Percentiles rank a stretch among this genome's conserved stretches.
These are phyloP conservation scores for Salvia splendens DNA, from an alignment of 257 asterid species.

Conservation along the genomic window DNA sequence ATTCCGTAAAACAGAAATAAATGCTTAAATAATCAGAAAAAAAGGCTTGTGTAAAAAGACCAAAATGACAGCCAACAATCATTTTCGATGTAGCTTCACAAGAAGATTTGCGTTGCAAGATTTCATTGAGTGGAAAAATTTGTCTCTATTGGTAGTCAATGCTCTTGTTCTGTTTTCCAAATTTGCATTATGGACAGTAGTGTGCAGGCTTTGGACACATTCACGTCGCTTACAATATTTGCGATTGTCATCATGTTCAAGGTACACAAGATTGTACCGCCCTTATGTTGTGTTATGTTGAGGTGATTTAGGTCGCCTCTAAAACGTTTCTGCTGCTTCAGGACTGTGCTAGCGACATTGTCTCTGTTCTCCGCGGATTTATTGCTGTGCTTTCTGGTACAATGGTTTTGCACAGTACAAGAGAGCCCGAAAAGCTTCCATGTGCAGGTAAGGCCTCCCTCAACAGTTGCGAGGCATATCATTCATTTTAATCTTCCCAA, in stretches of 20 bases:
- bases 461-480: neutral
- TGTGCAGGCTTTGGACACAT: slow-evolving; percentile 76
- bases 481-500: neutral
- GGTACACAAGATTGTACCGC: slow-evolving; percentile 48
- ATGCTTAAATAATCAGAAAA: neutral
- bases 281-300: neutral
- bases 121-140: neutral
- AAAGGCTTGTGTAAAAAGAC: neutral
- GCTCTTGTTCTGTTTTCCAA: neutral
- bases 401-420: slow-evolving; percentile 73
- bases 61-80: neutral
- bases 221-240: slow-evolving; percentile 83
- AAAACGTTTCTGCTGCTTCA: slow-evolving; percentile 33
- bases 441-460: slow-evolving; percentile 48
- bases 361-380: slow-evolving; percentile 77
- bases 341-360: slow-evolving; percentile 86
- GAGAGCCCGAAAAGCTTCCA: slow-evolving; percentile 60
- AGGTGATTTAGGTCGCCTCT: slow-evolving; percentile 21
- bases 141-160: neutral
- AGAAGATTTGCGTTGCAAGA: neutral
- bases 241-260: slow-evolving; percentile 94
- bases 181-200: slow-evolving; percentile 8
- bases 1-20: slow-evolving; percentile 4
- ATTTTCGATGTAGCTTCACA: neutral
- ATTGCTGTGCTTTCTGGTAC: slow-evolving; percentile 84